A percentile compares a stretch with the other conserved stretches of the same genome.
Evolutionary conservation across 2,329 filamentous ascomycete genomes (phyloP).

Genomic region (Cadophora luteo-olivacea): DNA sequence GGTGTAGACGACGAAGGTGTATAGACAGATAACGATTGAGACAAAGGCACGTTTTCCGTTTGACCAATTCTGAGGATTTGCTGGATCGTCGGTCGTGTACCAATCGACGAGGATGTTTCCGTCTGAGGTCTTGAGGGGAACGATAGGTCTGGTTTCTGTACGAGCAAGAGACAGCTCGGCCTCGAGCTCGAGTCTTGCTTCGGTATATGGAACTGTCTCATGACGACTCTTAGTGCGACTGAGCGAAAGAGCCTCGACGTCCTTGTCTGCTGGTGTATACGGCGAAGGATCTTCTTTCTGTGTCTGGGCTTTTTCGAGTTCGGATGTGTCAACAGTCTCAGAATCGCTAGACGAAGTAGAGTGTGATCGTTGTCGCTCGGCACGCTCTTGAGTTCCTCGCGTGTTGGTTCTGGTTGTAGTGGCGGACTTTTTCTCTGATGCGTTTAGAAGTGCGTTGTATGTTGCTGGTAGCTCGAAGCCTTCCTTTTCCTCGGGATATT

Average conservation of each 20-base stretch:
- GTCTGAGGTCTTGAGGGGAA: conserved; percentile 50
- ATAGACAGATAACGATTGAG: conserved; percentile 56
- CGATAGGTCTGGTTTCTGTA: conserved; percentile 51
- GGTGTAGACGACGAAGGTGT: conserved; percentile 65
- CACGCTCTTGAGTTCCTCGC: conserved; percentile 18
- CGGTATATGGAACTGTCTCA: conserved; percentile 44
- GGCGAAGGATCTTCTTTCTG: conserved; percentile 30
- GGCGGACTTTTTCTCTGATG: conserved; percentile 23
- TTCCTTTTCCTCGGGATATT: conserved; percentile 64
- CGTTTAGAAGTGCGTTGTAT: conserved; percentile 46
- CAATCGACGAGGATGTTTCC: conserved; percentile 60
- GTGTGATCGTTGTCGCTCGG: conserved; percentile 29
- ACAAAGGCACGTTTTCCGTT: conserved; percentile 51
- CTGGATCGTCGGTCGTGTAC: conserved; percentile 61
- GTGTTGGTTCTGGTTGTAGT: conserved; percentile 10
- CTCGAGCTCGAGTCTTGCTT: conserved; percentile 49
- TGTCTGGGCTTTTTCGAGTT: conserved; percentile 38
- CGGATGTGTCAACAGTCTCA: conserved; percentile 24
- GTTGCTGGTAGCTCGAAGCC: conserved; percentile 58
- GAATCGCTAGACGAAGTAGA: conserved; percentile 26
- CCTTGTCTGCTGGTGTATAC: conserved; percentile 23
- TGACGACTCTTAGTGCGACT: conserved; percentile 36
- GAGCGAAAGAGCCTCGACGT: conserved; percentile 30
- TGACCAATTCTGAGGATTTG: conserved; percentile 63
- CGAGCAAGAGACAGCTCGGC: conserved; percentile 48